Evolutionary conservation across 1,284 basidiomycete species (phyloP), one percentile per base, ranked within the genome.

Genomic region (Cutaneotrichosporon sp.): DNA sequence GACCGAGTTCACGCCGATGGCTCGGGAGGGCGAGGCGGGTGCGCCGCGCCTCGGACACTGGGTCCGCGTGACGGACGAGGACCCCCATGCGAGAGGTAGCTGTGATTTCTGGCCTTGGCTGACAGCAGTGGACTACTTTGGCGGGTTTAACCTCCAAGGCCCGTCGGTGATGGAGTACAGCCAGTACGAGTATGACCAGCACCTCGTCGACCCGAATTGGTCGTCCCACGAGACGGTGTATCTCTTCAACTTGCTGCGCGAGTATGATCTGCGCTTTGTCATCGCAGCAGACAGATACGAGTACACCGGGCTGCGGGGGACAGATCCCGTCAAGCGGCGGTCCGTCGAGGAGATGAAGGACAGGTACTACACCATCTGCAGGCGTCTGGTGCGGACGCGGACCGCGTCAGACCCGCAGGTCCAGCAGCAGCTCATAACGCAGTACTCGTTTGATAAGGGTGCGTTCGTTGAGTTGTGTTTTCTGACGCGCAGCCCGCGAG

Each of bases 181-280:
- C 11, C 84, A 87, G 64, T 89, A 92, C 56, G 96, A 98, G 76
- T 99, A 98, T 70, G 82, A 83, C 10, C 81, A 82, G 31, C 80
- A 86, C 59, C 78, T 97, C 3, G 47, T 61, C 84, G 92, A 97
- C 69, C 78, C 79, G 16, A 84, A 87, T 54, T 98, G 96, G 96
- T 83, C 89, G 0, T 87, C 87, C 61, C 90, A 93, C 64, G 93
- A 98, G 76, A 97, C 96, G 0, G 87, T 91, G 67, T 92, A 97
- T 67, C 80, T 99, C 0, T 94, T 98, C 74, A 77, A 79, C 6
- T 75, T 97, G 14, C 85, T 88, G 17, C 79, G 82, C 43, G 82
- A 87, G 49, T 98, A 88, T 63, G 94, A 97, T 71, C 78, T 86
- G 17, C 82, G 96, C 44, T 98, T 94, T 80, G 86, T 90, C 66